Conservation (phyloP, 192 early-diverging fungal species). For the Helicostylum pulchrum region DNA sequence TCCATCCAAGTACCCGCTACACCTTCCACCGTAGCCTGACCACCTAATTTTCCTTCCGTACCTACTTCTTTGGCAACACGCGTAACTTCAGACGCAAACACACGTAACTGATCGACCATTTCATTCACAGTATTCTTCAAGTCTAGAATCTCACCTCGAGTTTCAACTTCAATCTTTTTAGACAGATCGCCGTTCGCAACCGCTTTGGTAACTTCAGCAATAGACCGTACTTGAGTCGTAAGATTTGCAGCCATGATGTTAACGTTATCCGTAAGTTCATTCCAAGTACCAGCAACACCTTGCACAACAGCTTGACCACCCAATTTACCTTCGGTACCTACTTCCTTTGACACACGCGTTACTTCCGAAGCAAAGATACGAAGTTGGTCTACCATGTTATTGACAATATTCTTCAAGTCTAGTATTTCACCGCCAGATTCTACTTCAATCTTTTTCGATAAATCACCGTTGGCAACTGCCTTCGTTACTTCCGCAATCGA, state of each 20-base stretch:
- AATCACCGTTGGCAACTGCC: constrained; percentile 59
- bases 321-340: constrained; percentile 64
- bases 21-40: constrained; percentile 51
- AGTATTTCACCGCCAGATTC: constrained; percentile 15
- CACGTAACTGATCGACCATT: constrained; percentile 41
- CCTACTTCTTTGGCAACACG: constrained; percentile 64
- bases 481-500: constrained; percentile 63
- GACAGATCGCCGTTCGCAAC: constrained; percentile 60
- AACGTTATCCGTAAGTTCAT: constrained; percentile 9
- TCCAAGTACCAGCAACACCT: constrained; percentile 18
- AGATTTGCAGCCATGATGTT: constrained; percentile 43
- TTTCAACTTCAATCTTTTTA: constrained; percentile 56
- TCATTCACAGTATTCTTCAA: constrained; percentile 11
- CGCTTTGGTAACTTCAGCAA: constrained; percentile 61
- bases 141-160: constrained; percentile 3
- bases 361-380: constrained; percentile 11
- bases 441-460: constrained; percentile 48
- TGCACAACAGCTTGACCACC: constrained; percentile 50
- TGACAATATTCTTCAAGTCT: constrained; percentile 40
- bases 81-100: constrained; percentile 53
- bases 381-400: constrained; percentile 14
- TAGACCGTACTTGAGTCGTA: constrained; percentile 51
- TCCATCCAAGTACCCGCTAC: constrained; percentile 54
- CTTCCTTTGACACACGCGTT: constrained; percentile 61
- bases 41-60: constrained; percentile 56